phyloP scores from a whole-genome alignment of 163 green algal species.

The Scenedesmus sp. region DNA sequence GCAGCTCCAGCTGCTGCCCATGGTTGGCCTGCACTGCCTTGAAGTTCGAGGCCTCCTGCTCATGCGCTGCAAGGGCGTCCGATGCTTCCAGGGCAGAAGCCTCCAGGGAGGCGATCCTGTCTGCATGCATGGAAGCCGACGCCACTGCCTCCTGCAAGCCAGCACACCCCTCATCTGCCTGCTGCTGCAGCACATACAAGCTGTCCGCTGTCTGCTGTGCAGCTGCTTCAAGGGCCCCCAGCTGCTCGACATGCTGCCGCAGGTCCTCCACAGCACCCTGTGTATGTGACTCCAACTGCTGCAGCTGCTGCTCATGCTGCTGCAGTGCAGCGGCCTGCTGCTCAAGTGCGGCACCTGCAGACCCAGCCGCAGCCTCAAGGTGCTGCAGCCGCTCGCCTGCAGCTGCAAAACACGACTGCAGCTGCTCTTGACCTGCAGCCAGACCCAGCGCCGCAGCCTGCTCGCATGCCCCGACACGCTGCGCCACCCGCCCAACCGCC shows the following conservation, averaged over 20 bases:
- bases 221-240: slow-evolving; percentile 2
- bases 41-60: background rate
- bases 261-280: background rate
- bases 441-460: background rate
- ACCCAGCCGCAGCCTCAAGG: background rate
- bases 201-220: background rate
- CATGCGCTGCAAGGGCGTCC: background rate
- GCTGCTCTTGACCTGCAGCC: background rate
- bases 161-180: background rate
- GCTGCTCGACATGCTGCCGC: slow-evolving; percentile 31
- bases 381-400: background rate
- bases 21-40: slow-evolving; percentile 3
- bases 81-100: slow-evolving; percentile 22
- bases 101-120: slow-evolving; percentile 33
- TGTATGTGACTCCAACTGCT: slow-evolving; percentile 18
- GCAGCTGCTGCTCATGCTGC: slow-evolving; percentile 26
- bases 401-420: slow-evolving; percentile 1
- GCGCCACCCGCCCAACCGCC: background rate
- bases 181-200: background rate
- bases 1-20: slow-evolving; percentile 40
- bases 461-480: background rate
- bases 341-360: background rate
- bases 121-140: background rate
- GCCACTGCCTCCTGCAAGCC: slow-evolving; percentile 12
- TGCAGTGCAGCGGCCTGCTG: slow-evolving; percentile 24